Conservation (phyloP, 108 stramenopile species). For the Ochromonas danica region DNA sequence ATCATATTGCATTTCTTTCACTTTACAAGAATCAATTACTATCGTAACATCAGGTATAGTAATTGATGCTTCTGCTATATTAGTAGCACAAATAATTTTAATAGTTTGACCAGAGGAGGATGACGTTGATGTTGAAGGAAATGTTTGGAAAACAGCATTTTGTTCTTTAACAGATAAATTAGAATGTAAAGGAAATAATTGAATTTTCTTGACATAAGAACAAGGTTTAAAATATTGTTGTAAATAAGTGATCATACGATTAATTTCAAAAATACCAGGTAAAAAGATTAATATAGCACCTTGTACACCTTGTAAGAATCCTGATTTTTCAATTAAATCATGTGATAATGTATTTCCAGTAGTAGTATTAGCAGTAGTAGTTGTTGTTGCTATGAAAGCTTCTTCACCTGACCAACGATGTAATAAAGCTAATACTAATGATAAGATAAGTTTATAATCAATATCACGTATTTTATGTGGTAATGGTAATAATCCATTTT, state of each 20-base stretch:
- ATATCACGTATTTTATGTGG: too few relatives aligned
- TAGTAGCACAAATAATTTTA: background rate
- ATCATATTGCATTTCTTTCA: slow-evolving; percentile 25
- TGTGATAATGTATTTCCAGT: too few relatives aligned
- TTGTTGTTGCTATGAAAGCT: background rate
- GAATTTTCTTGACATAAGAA: background rate
- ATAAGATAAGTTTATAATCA: background rate
- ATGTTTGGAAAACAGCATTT: background rate
- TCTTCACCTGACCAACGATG: background rate
- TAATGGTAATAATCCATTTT: too few relatives aligned
- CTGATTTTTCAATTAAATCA: background rate
- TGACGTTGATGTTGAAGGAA: too few relatives aligned
- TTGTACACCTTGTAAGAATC: background rate
- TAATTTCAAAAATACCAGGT: slow-evolving; percentile 20
- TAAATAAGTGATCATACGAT: background rate
- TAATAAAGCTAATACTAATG: background rate
- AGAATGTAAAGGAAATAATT: slow-evolving; percentile 9
- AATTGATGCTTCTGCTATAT: slow-evolving; percentile 31
- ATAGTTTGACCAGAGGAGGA: background rate
- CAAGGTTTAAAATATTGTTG: background rate
- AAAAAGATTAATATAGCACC: slow-evolving; percentile 19
- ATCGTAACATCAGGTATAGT: slow-evolving; percentile 16
- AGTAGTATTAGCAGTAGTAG: background rate
- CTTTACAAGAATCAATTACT: slow-evolving; percentile 3
- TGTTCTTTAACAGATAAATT: background rate